These are phyloP conservation scores for Annulohypoxylon stygium DNA, from an alignment of 495 filamentous ascomycete species.

Conservation along the genomic window DNA sequence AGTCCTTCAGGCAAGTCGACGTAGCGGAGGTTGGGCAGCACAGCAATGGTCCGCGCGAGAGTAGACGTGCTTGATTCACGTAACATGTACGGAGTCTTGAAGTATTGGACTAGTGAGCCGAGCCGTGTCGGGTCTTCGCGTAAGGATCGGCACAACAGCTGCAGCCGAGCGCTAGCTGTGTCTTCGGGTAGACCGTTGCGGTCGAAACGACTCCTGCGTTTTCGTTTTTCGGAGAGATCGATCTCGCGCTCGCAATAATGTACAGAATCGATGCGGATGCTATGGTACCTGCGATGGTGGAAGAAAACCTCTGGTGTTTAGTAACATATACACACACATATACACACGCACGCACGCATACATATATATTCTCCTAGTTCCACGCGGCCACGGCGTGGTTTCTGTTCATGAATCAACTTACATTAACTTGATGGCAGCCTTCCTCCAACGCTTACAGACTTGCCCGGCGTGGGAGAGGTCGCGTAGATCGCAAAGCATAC, in stretches of 20 bases:
- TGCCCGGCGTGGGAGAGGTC: conserved; percentile 84
- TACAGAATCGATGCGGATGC: conserved; percentile 92
- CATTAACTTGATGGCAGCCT: conserved; percentile 68
- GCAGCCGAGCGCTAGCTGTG: conserved; percentile 78
- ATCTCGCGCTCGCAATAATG: conserved; percentile 94
- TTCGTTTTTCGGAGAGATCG: conserved; percentile 79
- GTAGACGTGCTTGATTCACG: conserved; percentile 87
- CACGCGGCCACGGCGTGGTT: not conserved
- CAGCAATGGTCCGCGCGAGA: conserved; percentile 86
- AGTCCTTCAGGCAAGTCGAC: conserved; percentile 92
- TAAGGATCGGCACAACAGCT: conserved; percentile 82
- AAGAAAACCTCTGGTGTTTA: conserved; percentile 27
- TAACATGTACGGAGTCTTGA: conserved; percentile 97
- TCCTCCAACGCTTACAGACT: conserved; percentile 80
- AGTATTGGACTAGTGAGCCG: conserved; percentile 74
- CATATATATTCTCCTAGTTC: not conserved
- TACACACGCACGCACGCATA: too few relatives aligned
- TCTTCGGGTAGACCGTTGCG: conserved; percentile 83
- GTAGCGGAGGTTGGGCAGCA: conserved; percentile 86
- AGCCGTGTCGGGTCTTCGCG: conserved; percentile 75
- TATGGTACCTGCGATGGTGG: conserved; percentile 73
- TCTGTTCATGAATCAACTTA: conserved; percentile 55
- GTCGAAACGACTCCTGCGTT: conserved; percentile 78
- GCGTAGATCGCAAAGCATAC: conserved; percentile 95
- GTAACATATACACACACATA: conserved; percentile 1